phyloP scores from a whole-genome alignment of 352 stramenopile genomes.

The Phytopythium cucurbitacearum region DNA sequence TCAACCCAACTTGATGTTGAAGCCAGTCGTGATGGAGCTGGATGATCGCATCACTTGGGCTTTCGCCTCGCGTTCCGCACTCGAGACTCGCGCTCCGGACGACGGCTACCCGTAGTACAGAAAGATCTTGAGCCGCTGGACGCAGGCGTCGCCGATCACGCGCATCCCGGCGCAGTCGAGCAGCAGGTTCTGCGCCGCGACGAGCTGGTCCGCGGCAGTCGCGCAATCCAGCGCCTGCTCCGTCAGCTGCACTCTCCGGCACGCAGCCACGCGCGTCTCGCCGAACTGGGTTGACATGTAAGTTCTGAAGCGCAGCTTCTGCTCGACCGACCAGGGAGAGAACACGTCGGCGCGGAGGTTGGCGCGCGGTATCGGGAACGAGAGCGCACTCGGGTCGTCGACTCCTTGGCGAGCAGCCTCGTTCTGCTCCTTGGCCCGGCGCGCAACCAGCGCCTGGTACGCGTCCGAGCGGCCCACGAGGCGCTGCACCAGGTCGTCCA shows the following conservation, averaged over 20 bases:
- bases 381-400: too few species aligned
- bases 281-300: constrained; percentile 56
- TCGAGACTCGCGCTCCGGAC: too few species aligned
- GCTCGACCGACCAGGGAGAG: constrained; percentile 41
- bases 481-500: constrained; percentile 73
- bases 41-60: too few species aligned
- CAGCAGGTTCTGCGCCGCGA: constrained; percentile 64
- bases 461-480: constrained; percentile 62
- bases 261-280: constrained; percentile 51
- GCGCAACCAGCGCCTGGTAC: constrained; percentile 43
- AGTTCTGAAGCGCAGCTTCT: constrained; percentile 35
- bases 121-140: constrained; percentile 69
- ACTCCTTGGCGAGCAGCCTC: not conserved
- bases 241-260: constrained; percentile 59
- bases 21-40: too few species aligned
- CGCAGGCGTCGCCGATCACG: constrained; percentile 43
- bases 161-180: constrained; percentile 43
- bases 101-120: constrained; percentile 50
- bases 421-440: constrained; percentile 13
- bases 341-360: constrained; percentile 44
- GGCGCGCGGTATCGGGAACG: not conserved
- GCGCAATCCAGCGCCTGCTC: constrained; percentile 48
- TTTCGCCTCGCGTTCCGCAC: too few species aligned
- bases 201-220: constrained; percentile 38
- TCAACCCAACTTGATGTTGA: too few species aligned